Evolutionary conservation across 176 grass and related monocot genomes (phyloP).

Genomic region (Hordeum vulgare): DNA sequence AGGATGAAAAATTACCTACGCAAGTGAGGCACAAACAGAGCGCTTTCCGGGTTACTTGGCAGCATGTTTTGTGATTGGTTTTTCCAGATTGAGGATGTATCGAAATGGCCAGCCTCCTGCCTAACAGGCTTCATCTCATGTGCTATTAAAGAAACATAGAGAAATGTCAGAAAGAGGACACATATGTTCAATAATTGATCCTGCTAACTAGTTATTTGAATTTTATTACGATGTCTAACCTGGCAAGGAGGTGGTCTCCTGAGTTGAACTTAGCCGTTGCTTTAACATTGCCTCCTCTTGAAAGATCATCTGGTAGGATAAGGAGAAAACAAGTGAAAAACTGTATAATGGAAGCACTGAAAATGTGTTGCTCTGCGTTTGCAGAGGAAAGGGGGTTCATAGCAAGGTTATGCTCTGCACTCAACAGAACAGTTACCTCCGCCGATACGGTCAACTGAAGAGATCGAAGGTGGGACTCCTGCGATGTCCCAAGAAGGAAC

Average conservation of each 20-base stretch:
- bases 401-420: neutral
- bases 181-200: neutral
- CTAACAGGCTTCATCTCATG: constrained; percentile 33
- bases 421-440: constrained; percentile 43
- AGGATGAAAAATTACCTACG: constrained; percentile 27
- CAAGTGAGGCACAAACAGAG: constrained; percentile 38
- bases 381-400: neutral
- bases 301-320: constrained; percentile 47
- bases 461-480: constrained; percentile 18
- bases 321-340: neutral
- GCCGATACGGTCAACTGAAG: constrained; percentile 31
- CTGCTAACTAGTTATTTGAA: neutral
- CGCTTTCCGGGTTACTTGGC: constrained; percentile 22
- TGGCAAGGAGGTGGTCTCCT: constrained; percentile 21
- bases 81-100: constrained; percentile 25
- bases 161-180: neutral
- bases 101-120: constrained; percentile 23
- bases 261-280: constrained; percentile 30
- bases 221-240: constrained; percentile 22
- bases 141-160: constrained; percentile 21
- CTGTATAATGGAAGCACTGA: neutral
- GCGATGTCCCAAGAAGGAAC: constrained; percentile 29
- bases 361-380: neutral
- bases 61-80: constrained; percentile 21
- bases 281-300: constrained; percentile 41